A percentile compares a stretch with the other conserved stretches of the same genome.
Evolutionary conservation across 176 grass and related monocot species (phyloP).

Genomic region (Avena sativa): DNA sequence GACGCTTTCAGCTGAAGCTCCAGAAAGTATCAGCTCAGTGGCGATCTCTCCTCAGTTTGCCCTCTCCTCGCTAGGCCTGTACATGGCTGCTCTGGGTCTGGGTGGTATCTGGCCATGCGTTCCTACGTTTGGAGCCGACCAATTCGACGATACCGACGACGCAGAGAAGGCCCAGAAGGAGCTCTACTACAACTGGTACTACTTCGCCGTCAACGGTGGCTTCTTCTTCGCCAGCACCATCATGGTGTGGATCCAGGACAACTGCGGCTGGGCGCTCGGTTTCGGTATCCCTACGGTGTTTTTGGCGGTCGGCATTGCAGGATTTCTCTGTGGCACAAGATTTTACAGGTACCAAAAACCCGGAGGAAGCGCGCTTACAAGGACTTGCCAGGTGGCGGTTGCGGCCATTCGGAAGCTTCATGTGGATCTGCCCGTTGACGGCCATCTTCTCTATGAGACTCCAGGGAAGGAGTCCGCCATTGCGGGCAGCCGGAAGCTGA

Average conservation of each 20-base stretch:
- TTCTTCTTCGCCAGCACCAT: slow-evolving; percentile 8
- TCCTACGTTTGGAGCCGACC: background rate
- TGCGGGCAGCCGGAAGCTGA: slow-evolving; percentile 10
- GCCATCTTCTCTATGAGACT: background rate
- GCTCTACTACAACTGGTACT: slow-evolving; percentile 30
- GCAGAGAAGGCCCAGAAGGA: background rate
- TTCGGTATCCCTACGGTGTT: background rate
- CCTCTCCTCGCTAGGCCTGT: background rate
- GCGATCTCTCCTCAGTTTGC: background rate
- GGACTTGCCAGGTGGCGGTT: slow-evolving; percentile 3
- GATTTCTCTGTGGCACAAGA: background rate
- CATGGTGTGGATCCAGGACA: slow-evolving; percentile 22
- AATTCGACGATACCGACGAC: background rate
- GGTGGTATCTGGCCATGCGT: background rate
- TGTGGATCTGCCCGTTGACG: background rate
- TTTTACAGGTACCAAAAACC: background rate
- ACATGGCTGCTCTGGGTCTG: slow-evolving; percentile 2
- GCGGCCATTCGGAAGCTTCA: background rate
- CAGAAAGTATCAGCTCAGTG: background rate
- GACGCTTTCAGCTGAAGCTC: slow-evolving; percentile 1
- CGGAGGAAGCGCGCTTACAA: background rate
- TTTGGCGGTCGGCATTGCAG: background rate
- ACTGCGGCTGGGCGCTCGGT: background rate
- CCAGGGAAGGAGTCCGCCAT: background rate
- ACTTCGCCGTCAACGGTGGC: background rate